phyloP scores from a whole-genome alignment of 352 stramenopile species.

The Hyaloperonospora brassicae region DNA sequence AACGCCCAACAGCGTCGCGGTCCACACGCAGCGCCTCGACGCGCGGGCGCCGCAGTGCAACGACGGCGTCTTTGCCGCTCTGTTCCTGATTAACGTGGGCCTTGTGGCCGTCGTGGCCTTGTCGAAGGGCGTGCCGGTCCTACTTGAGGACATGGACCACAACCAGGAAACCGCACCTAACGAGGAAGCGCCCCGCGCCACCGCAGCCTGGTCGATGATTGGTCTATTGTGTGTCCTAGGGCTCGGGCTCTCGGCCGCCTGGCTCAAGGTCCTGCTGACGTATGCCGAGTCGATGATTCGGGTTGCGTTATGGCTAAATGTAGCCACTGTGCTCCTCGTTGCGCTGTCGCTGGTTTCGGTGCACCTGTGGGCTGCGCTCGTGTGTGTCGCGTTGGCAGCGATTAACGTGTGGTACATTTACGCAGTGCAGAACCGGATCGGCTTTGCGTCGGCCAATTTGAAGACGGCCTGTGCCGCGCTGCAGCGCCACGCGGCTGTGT shows the following conservation, averaged over 20 bases:
- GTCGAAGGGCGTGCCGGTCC: constrained; percentile 56
- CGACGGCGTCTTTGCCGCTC: constrained; percentile 56
- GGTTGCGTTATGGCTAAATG: constrained; percentile 79
- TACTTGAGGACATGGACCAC: constrained; percentile 32
- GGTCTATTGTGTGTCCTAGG: constrained; percentile 42
- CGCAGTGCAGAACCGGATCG: constrained; percentile 70
- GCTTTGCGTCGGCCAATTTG: constrained; percentile 74
- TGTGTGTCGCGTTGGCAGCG: constrained; percentile 50
- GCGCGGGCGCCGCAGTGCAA: constrained; percentile 54
- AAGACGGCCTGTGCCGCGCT: constrained; percentile 60
- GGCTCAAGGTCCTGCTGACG: constrained; percentile 73
- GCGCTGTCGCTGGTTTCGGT: constrained; percentile 55
- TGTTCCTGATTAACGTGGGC: constrained; percentile 60
- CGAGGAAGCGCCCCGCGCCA: constrained; percentile 40
- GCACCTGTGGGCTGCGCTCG: constrained; percentile 46
- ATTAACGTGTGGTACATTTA: constrained; percentile 85
- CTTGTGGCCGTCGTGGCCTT: constrained; percentile 59
- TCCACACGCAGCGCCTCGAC: constrained; percentile 63
- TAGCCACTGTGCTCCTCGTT: constrained; percentile 56
- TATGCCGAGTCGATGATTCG: constrained; percentile 71
- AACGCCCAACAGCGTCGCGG: constrained; percentile 13
- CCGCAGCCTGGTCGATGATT: constrained; percentile 45
- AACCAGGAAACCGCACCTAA: constrained; percentile 19
- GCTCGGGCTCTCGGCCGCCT: constrained; percentile 50
- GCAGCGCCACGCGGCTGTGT: constrained; percentile 48